Evolutionary conservation across 371 early-diverging fungal species (phyloP), one percentile per base, ranked within the genome.

Genomic region (Syncephalastrum monosporum): DNA sequence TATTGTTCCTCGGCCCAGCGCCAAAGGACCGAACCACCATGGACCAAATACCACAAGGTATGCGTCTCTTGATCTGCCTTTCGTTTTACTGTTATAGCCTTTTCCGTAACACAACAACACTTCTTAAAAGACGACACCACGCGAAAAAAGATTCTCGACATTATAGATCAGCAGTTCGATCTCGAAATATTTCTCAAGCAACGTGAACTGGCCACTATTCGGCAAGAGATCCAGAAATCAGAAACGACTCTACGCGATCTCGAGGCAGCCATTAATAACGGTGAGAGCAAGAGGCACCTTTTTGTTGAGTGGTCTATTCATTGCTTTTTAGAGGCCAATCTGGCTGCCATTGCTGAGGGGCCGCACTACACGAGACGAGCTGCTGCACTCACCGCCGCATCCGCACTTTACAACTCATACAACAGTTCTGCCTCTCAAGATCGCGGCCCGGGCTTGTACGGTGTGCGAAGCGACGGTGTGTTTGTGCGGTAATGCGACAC

Each of bases 81-180:
- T 10, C 10, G 38, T 10, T 12, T 12, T 33, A 6, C 10, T 29
- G 4, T 33, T 33, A 4, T 33, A 29, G 29, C 7, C 38, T 10
- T 12, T 12, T 12, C 2, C 38, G 38, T 33, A 33, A 33, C 38
- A 6, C 5, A 8, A 2, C 38, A 8, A 0, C 38, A 1, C 12
- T 33, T 5, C 12, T 3, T 33, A 5, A 33, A 33, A 82, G 77
- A 79, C 62, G 75, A 72, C 29, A 67, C 63, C 23, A 85, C 80
- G 57, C 67, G 72, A 55, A 67, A 77, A 59, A 84, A 78, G 56
- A 73, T 86, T 21, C 53, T 60, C 41, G 78, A 78, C 50, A 82
- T 86, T 45, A 82, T 90, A 33, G 74, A 82, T 53, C 84, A 83
- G 41, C 90, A 91, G 64, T 86, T 91, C 56, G 89, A 91, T 66